Conservation (phyloP, 2,329 filamentous ascomycete genomes). For the Aspergillus bombycis region DNA sequence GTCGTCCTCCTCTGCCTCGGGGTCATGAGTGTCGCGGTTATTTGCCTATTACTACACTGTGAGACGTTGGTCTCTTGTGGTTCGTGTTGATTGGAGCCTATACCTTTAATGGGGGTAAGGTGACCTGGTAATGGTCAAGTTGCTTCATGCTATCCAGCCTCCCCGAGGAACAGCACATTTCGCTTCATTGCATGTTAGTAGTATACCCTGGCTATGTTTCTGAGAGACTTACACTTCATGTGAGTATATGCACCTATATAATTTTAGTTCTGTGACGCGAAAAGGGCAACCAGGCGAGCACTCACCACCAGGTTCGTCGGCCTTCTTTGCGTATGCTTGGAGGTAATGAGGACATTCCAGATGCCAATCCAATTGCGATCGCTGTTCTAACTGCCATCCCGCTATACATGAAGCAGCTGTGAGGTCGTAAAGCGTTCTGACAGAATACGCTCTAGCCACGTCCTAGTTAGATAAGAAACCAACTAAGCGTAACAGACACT, state of each 20-base stretch:
- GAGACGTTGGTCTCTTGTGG: not conserved
- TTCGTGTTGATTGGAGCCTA: not conserved
- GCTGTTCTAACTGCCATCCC: slow-evolving; percentile 40
- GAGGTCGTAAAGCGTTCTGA: slow-evolving; percentile 38
- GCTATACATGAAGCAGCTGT: slow-evolving; percentile 41
- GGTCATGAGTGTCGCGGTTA: slow-evolving; percentile 12
- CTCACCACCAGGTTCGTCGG: slow-evolving; percentile 31
- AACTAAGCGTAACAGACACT: not conserved
- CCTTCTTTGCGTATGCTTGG: slow-evolving; percentile 21
- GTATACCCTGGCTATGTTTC: not conserved
- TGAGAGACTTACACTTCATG: slow-evolving; percentile 22
- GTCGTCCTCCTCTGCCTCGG: slow-evolving; percentile 26
- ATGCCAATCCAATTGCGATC: slow-evolving; percentile 37
- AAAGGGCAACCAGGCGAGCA: not conserved
- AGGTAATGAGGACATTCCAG: slow-evolving; percentile 26
- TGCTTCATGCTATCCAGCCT: slow-evolving; percentile 34
- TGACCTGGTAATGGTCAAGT: slow-evolving; percentile 29
- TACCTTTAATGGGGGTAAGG: slow-evolving; percentile 24
- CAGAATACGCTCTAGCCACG: slow-evolving; percentile 29
- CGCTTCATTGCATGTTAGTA: slow-evolving; percentile 18
- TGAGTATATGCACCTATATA: slow-evolving; percentile 23
- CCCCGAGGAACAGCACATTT: slow-evolving; percentile 36
- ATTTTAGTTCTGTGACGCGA: slow-evolving; percentile 2
- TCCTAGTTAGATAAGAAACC: not conserved
- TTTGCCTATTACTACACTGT: slow-evolving; percentile 1